Evolutionary conservation across 768 basidiomycete genomes (phyloP), one percentile per base, ranked within the genome.

Genomic region (Terana coerulea): DNA sequence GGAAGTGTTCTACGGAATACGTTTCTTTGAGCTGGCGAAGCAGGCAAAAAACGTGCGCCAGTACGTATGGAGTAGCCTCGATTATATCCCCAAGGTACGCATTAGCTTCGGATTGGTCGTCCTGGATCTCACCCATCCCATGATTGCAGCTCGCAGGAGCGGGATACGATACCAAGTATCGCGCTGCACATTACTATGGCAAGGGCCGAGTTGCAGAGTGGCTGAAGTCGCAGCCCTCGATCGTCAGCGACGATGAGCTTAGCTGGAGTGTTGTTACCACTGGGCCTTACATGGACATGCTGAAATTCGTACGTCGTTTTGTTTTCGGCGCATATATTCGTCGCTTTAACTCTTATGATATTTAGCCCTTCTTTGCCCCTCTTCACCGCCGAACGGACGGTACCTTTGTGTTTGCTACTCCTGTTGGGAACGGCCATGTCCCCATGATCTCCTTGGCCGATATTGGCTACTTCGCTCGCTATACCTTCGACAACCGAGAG

Each of bases 51-150:
- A 65, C 22, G 58, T 70, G 52, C 59, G 67, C 17, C 73, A 75
- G 54, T 69, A 67, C 34, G 63, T 75, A 26, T 75, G 66, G 65
- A 70, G 71, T 51, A 69, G 64, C 51, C 54, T 74, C 14, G 70
- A 72, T 43, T 73, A 72, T 52, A 60, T 60, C 10, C 58, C 60
- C 60, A 72, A 72, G 67, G 72, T 73, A 17, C 44, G 61, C 34
- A 66, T 10, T 34, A 34, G 10, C 17, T 34, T 10, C 33, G 10
- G 10, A 34, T n/a, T n/a, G n/a, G n/a, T 34, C 33, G 33, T 34
- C 10, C 33, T 34, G 10, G 33, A 34, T 34, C 10, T 10, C 17
- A 17, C 33, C 10, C 33, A n/a, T n/a, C n/a, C 10, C 29, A n/a
- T 30, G 17, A 7, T 21, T 24, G 31, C 21, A 49, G 47, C 22